Evolutionary conservation across 768 basidiomycete species (phyloP).

Genomic region (Serendipita sp.): DNA sequence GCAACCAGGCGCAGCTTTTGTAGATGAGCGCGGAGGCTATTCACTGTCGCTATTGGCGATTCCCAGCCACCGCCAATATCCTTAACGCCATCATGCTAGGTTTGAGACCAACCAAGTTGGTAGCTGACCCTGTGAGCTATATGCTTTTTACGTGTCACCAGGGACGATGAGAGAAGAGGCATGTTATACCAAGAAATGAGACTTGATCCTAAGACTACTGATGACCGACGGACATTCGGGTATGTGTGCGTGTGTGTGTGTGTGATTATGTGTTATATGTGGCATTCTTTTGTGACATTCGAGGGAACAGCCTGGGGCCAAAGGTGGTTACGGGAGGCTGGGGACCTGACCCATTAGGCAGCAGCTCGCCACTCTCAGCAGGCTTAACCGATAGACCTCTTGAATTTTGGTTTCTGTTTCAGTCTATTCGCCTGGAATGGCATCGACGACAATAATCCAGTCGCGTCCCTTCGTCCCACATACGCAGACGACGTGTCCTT

Average conservation of each 20-base stretch:
- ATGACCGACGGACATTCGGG: no score
- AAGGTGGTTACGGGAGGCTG: no score
- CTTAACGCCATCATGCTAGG: background rate
- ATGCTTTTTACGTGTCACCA: no score
- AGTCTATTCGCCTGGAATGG: background rate
- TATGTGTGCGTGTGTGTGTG: no score
- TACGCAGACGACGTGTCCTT: slow-evolving; percentile 43
- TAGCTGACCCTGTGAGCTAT: no score
- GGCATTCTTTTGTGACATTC: background rate
- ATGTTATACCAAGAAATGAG: no score
- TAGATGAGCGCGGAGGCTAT: background rate
- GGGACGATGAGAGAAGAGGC: no score
- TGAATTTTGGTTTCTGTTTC: background rate
- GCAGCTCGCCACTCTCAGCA: background rate
- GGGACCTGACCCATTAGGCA: background rate
- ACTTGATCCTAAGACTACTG: no score
- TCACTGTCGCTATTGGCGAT: background rate
- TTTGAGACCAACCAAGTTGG: no score
- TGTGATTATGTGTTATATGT: no score
- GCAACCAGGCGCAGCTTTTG: background rate
- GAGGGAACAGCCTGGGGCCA: background rate
- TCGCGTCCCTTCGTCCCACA: slow-evolving; percentile 56
- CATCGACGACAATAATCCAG: slow-evolving; percentile 24
- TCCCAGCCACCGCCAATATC: background rate
- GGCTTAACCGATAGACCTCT: background rate